phyloP scores from a whole-genome alignment of 768 basidiomycete genomes.

The Boletus subparvulus region DNA sequence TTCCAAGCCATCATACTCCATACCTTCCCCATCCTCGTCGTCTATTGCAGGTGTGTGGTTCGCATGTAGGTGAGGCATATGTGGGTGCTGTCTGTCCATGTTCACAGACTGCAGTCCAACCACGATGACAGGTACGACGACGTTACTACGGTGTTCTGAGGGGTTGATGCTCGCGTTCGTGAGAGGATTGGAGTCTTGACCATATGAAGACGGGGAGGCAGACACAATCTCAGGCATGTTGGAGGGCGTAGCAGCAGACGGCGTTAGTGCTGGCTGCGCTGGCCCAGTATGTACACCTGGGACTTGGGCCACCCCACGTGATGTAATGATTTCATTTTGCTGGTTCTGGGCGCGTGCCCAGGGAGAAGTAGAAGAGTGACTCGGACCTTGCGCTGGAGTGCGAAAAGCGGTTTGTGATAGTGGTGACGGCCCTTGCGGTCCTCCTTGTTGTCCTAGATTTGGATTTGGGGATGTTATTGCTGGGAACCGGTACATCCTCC shows the following conservation, averaged over 20 bases:
- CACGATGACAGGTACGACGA: conserved; percentile 80
- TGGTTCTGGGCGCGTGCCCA: conserved; percentile 19
- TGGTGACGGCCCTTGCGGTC: conserved; percentile 15
- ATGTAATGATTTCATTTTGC: conserved; percentile 21
- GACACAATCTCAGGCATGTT: conserved; percentile 19
- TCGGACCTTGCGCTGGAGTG: conserved; percentile 20
- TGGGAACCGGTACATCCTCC: conserved; percentile 82
- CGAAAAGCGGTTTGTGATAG: conserved; percentile 28
- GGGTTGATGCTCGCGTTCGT: conserved; percentile 17
- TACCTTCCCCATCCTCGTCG: conserved; percentile 28
- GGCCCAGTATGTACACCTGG: conserved; percentile 18
- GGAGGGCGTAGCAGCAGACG: conserved; percentile 13
- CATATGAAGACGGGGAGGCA: conserved; percentile 8
- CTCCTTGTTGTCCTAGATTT: conserved; percentile 20
- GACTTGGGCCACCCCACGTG: conserved; percentile 14
- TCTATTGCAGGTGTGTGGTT: conserved; percentile 16
- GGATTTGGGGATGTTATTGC: conserved; percentile 51
- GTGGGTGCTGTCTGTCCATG: conserved; percentile 38
- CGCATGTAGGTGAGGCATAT: conserved; percentile 12
- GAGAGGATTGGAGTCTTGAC: conserved; percentile 15
- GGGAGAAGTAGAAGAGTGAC: conserved; percentile 14
- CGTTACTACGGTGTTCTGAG: conserved; percentile 33
- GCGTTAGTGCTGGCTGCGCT: conserved; percentile 6
- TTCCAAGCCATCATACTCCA: conserved; percentile 28
- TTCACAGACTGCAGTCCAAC: conserved; percentile 79